Evolutionary conservation across 1,139 yeast genomes (phyloP), one percentile per base, ranked within the genome.

Genomic region (Taphrina communis): DNA sequence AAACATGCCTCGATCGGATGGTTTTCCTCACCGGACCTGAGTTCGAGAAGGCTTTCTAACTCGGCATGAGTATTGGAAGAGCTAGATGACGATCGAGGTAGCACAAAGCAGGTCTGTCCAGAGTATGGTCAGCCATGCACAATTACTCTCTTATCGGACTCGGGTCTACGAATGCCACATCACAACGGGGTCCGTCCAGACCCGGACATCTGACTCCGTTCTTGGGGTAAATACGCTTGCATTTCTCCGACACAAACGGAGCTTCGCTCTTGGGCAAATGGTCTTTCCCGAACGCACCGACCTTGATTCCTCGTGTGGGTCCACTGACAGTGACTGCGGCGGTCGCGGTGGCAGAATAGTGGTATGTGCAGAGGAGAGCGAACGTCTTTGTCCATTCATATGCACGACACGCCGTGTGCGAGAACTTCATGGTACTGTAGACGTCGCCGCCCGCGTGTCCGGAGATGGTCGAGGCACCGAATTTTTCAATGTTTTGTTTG

Each of bases 341-440:
- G 1, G 36, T 21, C 2, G 36, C 31, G 1, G 36, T 50, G n/a
- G 14, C 35, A 11, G 12, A 50, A 9, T 21, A 50, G 2, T 21
- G 12, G 36, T 50, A 21, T 11, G 31, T 21, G 53, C 53, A 50
- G 36, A 50, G 12, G 36, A 50, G 53, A 8, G 53, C 53, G 19
- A 17, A 50, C 9, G 9, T n/a, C 36, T 25, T 21, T 19, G 35
- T 21, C 53, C 53, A 50, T 50, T 6, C 1, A 11, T 21, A 50
- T 25, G 53, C 36, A 7, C 53, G 31, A 7, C 53, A 21, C 5
- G n/a, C 53, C 6, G 36, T 21, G 53, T 19, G 53, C 1, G 9
- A n/a, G 7, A 21, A 50, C 3, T 19, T 35, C 21, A n/a, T n/a
- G 19, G 53, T 21, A 21, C 36, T 35, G 36, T 19, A 25, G 36